Base-by-base conservation (phyloP, 352 stramenopile genomes). In the Phytophthora lateralis region DNA sequence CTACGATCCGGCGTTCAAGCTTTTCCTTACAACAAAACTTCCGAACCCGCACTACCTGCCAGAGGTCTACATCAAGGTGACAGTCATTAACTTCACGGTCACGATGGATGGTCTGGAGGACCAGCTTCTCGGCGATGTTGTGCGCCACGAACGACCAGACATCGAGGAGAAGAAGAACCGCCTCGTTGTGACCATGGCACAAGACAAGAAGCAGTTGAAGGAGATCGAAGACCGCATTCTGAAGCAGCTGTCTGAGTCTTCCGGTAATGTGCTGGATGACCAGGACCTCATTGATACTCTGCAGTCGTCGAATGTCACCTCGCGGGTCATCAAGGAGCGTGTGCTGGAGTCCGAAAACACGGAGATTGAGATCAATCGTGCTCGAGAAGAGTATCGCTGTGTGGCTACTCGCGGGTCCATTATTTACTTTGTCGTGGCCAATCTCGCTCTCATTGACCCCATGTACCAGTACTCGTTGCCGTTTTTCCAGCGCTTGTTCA, bases 391-490 rank as follows among this genome's bases (percentile, higher is more conserved):
- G 46, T 98, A 98, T 54, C 90, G 93, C 6, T 83, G 88, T 24
- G 90, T 98, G 6, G 91, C 93, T 10, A 98, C 88, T 1, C 76
- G 92, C 1, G 94, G 92, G 6, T 94, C 91, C 2, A 97, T 98
- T 58, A 96, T 98, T 39, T 98, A 98, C 69, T 98, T 98, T 62
- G 94, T 98, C 0, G 92, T 98, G 26, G 91, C 94, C 1, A 91
- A 97, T 52, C 71, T 98, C 1, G 86, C 86, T 12, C 68, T 90
- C 9, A 96, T 98, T 51, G 94, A 98, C 48, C 93, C 94, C 2
- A 98, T 98, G 94, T 98, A 98, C 76, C 94, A 98, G 76, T 98
- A 98, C 74, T 98, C 92, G 37, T 71, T 98, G 24, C 82, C 89
- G 3, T 98, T 97, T 70, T 98, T 97, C 51, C 89, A 97, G 55